A percentile compares a stretch with the other conserved stretches of the same genome.
phyloP scores from a whole-genome alignment of 768 basidiomycete genomes.

The Kwoniella newhampshirensis region DNA sequence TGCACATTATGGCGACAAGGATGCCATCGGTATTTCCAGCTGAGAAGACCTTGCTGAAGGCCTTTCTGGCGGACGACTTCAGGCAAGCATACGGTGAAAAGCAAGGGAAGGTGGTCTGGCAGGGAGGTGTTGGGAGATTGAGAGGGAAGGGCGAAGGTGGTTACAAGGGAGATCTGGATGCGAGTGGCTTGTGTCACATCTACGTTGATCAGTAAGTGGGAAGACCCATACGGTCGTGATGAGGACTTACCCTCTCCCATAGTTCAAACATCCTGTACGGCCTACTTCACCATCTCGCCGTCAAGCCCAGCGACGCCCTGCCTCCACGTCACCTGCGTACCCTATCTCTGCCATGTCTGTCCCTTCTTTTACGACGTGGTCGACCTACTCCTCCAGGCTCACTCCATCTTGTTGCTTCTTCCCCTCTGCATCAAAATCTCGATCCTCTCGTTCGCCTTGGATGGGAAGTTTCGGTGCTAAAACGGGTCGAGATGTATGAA shows the following conservation, averaged over 20 bases:
- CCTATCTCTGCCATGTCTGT: slow-evolving; percentile 46
- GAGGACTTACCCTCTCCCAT: background rate
- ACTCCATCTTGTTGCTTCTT: slow-evolving; percentile 49
- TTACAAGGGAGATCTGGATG: slow-evolving; percentile 18
- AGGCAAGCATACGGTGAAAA: slow-evolving; percentile 31
- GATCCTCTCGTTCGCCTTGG: slow-evolving; percentile 48
- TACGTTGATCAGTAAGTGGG: slow-evolving; percentile 50
- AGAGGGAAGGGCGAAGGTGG: slow-evolving; percentile 22
- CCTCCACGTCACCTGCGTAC: slow-evolving; percentile 42
- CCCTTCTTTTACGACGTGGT: slow-evolving; percentile 48
- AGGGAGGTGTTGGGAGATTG: slow-evolving; percentile 44
- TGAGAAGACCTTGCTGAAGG: slow-evolving; percentile 32
- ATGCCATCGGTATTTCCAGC: slow-evolving; percentile 29
- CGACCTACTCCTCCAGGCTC: slow-evolving; percentile 36
- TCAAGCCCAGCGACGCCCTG: slow-evolving; percentile 16
- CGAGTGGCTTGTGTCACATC: slow-evolving; percentile 30
- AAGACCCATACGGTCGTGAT: background rate
- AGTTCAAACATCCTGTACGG: slow-evolving; percentile 50
- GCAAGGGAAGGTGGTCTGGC: slow-evolving; percentile 44
- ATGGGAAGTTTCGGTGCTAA: slow-evolving; percentile 49
- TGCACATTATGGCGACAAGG: slow-evolving; percentile 21
- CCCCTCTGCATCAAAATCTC: slow-evolving; percentile 46
- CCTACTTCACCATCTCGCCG: slow-evolving; percentile 22
- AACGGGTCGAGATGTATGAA: slow-evolving; percentile 46
- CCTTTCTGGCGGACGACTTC: slow-evolving; percentile 21